These are phyloP conservation scores for Posidonia oceanica DNA, from an alignment of 116 monocot species.

Conservation along the genomic window DNA sequence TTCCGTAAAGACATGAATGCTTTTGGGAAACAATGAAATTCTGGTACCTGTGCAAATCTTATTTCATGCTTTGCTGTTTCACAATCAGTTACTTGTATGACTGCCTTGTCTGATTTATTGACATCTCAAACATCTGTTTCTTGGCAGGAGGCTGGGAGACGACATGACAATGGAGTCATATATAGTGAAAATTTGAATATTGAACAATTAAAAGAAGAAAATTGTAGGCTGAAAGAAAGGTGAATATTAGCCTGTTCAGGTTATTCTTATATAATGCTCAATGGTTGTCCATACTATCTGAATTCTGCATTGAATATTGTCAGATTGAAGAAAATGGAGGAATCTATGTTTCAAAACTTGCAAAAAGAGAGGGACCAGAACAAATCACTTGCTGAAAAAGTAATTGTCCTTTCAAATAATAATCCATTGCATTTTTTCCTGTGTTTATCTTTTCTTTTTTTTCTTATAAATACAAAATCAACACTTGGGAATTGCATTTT, in stretches of 20 bases:
- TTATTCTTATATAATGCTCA: neutral
- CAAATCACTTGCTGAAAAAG: conserved; percentile 6
- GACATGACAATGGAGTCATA: neutral
- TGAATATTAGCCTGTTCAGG: neutral
- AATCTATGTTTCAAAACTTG: conserved; percentile 1
- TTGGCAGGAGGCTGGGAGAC: neutral
- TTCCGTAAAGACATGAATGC: no score
- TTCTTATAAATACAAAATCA: no score
- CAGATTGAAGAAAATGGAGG: conserved; percentile 12
- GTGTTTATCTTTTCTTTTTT: no score
- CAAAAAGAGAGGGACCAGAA: conserved; percentile 2
- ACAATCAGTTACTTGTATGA: no score
- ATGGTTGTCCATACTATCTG: neutral
- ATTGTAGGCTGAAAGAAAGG: conserved; percentile 14
- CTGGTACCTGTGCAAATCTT: no score
- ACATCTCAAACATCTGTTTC: no score
- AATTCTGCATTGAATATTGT: neutral
- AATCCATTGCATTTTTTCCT: neutral
- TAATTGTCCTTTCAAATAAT: neutral
- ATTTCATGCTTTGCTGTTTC: no score
- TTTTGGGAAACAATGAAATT: no score
- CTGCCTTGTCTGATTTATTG: no score
- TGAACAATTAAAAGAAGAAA: conserved; percentile 38
- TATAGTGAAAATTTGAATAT: neutral
- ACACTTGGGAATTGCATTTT: no score